Percentiles rank a stretch among this genome's conserved stretches.
Conservation (phyloP, 176 grass and related monocot species). For the Metroxylon sagu region DNA sequence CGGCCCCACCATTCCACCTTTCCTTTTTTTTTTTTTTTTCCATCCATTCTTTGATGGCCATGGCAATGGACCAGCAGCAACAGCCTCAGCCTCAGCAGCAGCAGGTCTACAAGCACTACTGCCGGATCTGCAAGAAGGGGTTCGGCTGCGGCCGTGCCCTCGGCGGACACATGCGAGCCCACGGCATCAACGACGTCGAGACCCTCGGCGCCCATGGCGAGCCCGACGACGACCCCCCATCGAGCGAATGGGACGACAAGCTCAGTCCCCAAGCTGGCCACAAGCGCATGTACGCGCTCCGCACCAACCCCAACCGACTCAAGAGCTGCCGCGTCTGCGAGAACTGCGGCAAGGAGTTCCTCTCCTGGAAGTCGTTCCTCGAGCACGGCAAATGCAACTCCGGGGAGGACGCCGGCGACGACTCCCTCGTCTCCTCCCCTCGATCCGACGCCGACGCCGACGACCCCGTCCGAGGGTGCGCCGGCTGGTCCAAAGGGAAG, state of each 20-base stretch:
- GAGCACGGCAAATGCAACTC: slow-evolving; percentile 59
- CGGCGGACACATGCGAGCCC: slow-evolving; percentile 86
- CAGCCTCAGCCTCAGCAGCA: slow-evolving; percentile 6
- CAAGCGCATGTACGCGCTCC: slow-evolving; percentile 54
- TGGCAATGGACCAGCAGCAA: slow-evolving; percentile 45
- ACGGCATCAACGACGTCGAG: slow-evolving; percentile 41
- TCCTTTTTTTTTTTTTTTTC: not conserved
- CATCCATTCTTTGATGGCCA: slow-evolving; percentile 20
- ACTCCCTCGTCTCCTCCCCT: slow-evolving; percentile 16
- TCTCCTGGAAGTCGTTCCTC: slow-evolving; percentile 53
- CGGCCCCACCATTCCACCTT: not conserved
- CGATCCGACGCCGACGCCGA: slow-evolving; percentile 16
- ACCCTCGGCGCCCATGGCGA: not conserved
- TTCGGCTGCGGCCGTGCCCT: slow-evolving; percentile 76
- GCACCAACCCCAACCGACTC: slow-evolving; percentile 49
- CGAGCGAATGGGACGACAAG: slow-evolving; percentile 18
- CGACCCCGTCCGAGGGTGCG: not conserved
- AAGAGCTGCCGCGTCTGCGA: slow-evolving; percentile 52
- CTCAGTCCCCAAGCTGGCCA: slow-evolving; percentile 1
- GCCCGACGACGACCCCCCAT: slow-evolving; percentile 16
- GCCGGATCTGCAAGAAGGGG: slow-evolving; percentile 74
- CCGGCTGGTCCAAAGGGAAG: slow-evolving; percentile 52
- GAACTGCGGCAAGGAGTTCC: slow-evolving; percentile 68
- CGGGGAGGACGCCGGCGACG: slow-evolving; percentile 13
- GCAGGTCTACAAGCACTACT: slow-evolving; percentile 59